These are phyloP conservation scores for Isatis tinctoria DNA, from an alignment of 345 rosid genomes.

Conservation along the genomic window DNA sequence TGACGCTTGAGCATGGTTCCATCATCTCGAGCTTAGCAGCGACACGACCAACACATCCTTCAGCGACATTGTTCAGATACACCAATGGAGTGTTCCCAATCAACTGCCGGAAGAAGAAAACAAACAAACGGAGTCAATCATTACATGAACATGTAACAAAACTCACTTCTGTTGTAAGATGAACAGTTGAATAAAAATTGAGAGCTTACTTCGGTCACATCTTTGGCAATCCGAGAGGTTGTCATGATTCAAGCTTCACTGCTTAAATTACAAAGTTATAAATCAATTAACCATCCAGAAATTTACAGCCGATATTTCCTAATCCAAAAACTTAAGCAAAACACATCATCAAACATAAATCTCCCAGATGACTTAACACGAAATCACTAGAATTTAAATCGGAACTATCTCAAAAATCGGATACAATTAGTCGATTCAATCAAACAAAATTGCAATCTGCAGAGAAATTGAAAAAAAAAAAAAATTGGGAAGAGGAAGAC, in stretches of 20 bases:
- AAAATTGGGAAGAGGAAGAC: background rate
- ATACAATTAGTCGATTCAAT: background rate
- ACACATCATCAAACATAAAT: background rate
- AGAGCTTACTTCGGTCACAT: slow-evolving; percentile 70
- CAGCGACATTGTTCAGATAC: slow-evolving; percentile 62
- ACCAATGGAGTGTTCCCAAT: slow-evolving; percentile 87
- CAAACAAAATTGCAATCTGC: background rate
- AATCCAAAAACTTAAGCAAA: slow-evolving; percentile 3
- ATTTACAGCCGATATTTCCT: background rate
- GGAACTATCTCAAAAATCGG: background rate
- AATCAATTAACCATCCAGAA: background rate
- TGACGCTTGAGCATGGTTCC: slow-evolving; percentile 81
- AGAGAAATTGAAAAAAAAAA: background rate
- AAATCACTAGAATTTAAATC: background rate
- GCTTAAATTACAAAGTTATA: slow-evolving; percentile 5
- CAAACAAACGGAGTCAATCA: background rate
- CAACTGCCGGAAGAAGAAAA: slow-evolving; percentile 34
- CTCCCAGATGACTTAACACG: background rate
- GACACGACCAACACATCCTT: slow-evolving; percentile 72
- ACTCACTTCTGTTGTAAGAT: background rate
- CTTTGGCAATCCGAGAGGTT: slow-evolving; percentile 53
- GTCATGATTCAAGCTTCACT: slow-evolving; percentile 48
- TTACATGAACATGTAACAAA: background rate
- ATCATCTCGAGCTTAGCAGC: slow-evolving; percentile 83
- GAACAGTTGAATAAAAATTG: background rate